These are phyloP conservation scores for Eimeria tenella DNA, from an alignment of 169 alveolate genomes.

Conservation along the genomic window DNA sequence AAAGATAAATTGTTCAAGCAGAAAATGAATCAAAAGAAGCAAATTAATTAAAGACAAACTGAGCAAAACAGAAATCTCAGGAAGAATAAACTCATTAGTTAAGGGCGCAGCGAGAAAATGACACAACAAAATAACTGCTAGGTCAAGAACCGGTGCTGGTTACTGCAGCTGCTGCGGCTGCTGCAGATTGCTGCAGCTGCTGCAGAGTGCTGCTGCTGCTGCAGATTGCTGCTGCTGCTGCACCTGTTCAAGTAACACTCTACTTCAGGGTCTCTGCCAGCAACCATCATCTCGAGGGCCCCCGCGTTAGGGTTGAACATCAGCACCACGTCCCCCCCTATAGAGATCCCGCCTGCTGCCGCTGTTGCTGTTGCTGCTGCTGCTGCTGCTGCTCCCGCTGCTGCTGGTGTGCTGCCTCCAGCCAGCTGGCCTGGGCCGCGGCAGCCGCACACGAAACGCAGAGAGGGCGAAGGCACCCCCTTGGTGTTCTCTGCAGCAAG, in stretches of 20 bases:
- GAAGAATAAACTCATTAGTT: not conserved
- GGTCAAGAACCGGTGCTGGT: not conserved
- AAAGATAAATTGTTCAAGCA: not conserved
- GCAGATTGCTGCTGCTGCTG: not conserved
- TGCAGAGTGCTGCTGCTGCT: no score
- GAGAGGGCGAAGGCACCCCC: not conserved
- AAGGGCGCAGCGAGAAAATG: not conserved
- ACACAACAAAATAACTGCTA: not conserved
- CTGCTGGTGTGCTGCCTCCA: slow-evolving; percentile 11
- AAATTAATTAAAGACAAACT: not conserved
- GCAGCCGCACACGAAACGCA: slow-evolving; percentile 61
- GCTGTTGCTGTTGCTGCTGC: slow-evolving; percentile 15
- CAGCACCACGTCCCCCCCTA: slow-evolving; percentile 29
- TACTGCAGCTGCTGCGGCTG: no score
- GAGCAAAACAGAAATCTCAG: not conserved
- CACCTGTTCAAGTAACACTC: slow-evolving; percentile 13
- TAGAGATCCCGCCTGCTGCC: not conserved
- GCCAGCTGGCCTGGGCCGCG: not conserved
- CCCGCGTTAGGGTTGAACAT: slow-evolving; percentile 52
- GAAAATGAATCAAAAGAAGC: not conserved
- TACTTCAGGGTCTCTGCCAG: slow-evolving; percentile 25
- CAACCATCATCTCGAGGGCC: slow-evolving; percentile 6
- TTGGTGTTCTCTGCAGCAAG: not conserved
- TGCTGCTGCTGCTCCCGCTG: slow-evolving; percentile 15
- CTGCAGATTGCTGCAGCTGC: no score